phyloP scores from a whole-genome alignment of 139 green algal species.

The Coccomyxa sp. region DNA sequence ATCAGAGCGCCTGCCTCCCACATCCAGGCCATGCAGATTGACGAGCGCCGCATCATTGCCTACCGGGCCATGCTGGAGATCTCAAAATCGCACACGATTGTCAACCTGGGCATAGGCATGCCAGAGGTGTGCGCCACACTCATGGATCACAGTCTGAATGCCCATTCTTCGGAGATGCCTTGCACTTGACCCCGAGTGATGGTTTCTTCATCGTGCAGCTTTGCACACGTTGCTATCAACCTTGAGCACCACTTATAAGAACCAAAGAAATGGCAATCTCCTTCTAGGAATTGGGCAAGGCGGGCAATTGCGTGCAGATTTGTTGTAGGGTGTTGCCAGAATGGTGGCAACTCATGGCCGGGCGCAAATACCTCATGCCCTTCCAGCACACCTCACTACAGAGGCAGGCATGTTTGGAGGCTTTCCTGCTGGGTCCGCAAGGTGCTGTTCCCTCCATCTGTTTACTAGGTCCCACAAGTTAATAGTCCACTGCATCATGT shows the following conservation, averaged over 20 bases:
- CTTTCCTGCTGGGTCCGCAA: slow-evolving; percentile 25
- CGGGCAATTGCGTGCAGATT: neutral
- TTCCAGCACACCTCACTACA: neutral
- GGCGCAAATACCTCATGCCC: neutral
- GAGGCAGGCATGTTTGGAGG: slow-evolving; percentile 38
- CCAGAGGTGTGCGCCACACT: slow-evolving; percentile 18
- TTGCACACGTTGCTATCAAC: neutral
- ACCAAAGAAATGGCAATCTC: neutral
- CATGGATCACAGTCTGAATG: neutral
- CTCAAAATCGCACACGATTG: slow-evolving; percentile 22
- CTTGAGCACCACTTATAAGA: neutral
- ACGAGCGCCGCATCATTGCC: slow-evolving; percentile 30
- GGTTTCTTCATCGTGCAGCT: neutral
- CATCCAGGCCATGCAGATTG: slow-evolving; percentile 16
- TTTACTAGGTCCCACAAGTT: no score
- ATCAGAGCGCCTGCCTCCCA: slow-evolving; percentile 12
- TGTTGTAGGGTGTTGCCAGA: slow-evolving; percentile 32
- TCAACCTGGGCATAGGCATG: slow-evolving; percentile 51
- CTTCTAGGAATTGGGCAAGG: neutral
- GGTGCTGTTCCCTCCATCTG: neutral
- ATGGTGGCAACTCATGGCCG: slow-evolving; percentile 29
- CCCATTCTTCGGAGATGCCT: no score
- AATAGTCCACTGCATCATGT: no score
- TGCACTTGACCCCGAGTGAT: no score
- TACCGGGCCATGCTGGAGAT: slow-evolving; percentile 40